Conservation (phyloP, 306 rosid genomes). For the Pyrus bretschneideri region DNA sequence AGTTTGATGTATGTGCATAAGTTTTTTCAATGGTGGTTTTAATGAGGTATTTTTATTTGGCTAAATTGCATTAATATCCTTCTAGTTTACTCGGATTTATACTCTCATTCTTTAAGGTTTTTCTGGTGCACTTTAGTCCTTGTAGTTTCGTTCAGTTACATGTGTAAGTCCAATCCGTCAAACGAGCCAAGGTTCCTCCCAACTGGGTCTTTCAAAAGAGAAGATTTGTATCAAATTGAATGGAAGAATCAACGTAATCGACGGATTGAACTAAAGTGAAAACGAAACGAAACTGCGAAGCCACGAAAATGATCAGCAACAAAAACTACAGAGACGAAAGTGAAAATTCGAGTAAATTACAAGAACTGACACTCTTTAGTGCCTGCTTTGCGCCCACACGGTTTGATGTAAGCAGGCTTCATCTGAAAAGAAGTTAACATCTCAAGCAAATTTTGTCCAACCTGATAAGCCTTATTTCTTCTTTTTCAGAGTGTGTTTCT, state of each 20-base stretch:
- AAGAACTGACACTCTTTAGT: not conserved
- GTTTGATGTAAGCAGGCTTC: not conserved
- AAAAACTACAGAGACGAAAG: not conserved
- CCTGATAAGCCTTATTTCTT: not conserved
- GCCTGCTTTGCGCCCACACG: slow-evolving; percentile 14
- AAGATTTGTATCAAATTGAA: too few relatives aligned
- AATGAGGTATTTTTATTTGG: not conserved
- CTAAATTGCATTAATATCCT: not conserved
- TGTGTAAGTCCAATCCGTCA: not conserved
- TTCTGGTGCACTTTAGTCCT: not conserved
- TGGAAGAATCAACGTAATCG: too few relatives aligned
- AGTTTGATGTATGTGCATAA: not conserved
- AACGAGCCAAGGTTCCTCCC: not conserved
- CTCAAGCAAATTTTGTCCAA: not conserved
- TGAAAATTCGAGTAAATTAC: not conserved
- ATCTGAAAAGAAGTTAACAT: too few relatives aligned
- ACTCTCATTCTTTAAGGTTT: not conserved
- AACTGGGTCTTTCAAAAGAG: not conserved
- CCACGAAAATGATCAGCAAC: too few relatives aligned
- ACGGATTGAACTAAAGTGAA: not conserved
- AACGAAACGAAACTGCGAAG: not conserved
- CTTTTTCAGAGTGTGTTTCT: not conserved
- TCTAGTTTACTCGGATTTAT: not conserved
- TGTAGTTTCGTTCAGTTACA: not conserved
- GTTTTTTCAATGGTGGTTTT: not conserved